Evolutionary conservation across 2,329 filamentous ascomycete genomes (phyloP), one percentile per base, ranked within the genome.

Genomic region (Trichoderma cornu-damae): DNA sequence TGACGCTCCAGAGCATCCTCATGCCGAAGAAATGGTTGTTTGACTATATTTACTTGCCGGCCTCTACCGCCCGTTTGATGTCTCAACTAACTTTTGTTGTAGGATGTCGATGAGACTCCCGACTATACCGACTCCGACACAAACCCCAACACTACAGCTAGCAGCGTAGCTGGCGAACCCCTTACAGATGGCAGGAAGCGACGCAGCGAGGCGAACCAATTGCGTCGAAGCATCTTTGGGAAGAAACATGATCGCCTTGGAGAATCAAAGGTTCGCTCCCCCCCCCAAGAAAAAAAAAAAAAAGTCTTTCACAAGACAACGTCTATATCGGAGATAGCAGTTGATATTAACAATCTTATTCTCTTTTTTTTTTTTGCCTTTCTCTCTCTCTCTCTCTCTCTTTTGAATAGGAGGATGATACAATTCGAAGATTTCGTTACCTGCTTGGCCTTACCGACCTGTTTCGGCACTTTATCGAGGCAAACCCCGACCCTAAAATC

Each of bases 391-490:
- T n/a, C n/a, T n/a, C n/a, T n/a, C n/a, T 53, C 4, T 35, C 22
- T n/a, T 12, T 26, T 14, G 9, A 38, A 28, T 56, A 93, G 89
- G 93, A 96, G 76, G 90, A 96, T 78, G 93, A 97, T 68, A 95
- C 90, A 0, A 90, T 97, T 68, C 85, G 93, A 65, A 83, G 94
- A 70, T 99, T 99, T 71, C 87, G 91, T 62, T 99, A 99, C 71
- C 82, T 99, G 1, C 82, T 99, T 12, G 95, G 95, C 24, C 79
- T 99, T 52, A 99, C 94, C 14, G 94, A 99, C 68, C 80, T 99
- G 18, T 99, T 99, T 77, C 90, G 95, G 63, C 94, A 99, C 75
- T 99, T 99, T 73, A 99, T 99, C 75, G 92, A 97, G 69, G 90
- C 91, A 7, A 99, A 96, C 69, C 93, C 92, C 4, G 92, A 99